Evolutionary conservation across 257 asterid genomes (phyloP), one percentile per base, ranked within the genome.

Genomic region (Ilex asprella): DNA sequence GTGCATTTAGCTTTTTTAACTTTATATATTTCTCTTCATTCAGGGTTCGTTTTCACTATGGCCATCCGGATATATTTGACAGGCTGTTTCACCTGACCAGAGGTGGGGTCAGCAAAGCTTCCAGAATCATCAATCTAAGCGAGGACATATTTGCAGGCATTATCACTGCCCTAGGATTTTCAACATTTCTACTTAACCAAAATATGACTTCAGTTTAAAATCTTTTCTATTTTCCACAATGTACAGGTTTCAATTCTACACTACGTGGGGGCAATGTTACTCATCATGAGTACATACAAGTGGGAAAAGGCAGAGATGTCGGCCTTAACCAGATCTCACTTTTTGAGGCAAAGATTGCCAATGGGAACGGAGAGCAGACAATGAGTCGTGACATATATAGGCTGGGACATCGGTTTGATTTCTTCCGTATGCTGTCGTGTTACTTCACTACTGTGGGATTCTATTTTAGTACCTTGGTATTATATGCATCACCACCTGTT

Each of bases 31-130:
- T 71, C 63, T 63, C 69, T 59, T 55, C 41, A 70, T 70, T 67
- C 90, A 91, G 98, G 89, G 98, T 91, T 59, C 98, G 98, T 66
- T 91, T 91, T 78, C 98, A 88, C 81, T 91, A 91, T 72, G 98
- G 98, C 53, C 98, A 91, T 78, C 98, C 98, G 5, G 98, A 91
- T 76, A 84, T 91, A 64, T 91, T 91, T 30, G 98, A 91, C 67
- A 84, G 98, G 77, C 60, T 91, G 70, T 91, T 91, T 84, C 98
- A 91, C 81, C 81, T 91, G 60, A 82, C 96, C 39, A 78, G 95
- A 74, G 98, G 98, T 70, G 98, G 98, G 61, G 80, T 91, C 77
- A 91, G 98, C 89, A 91, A 91, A 79, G 96, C 98, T 65, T 91
- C 98, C 68, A 86, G 66, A 72, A 76, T 78, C 66, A 88, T 88